Percentiles rank a stretch among this genome's conserved stretches.
phyloP scores from a whole-genome alignment of 2,329 filamentous ascomycete species.

The Aspergillus oerlinghausenensis region DNA sequence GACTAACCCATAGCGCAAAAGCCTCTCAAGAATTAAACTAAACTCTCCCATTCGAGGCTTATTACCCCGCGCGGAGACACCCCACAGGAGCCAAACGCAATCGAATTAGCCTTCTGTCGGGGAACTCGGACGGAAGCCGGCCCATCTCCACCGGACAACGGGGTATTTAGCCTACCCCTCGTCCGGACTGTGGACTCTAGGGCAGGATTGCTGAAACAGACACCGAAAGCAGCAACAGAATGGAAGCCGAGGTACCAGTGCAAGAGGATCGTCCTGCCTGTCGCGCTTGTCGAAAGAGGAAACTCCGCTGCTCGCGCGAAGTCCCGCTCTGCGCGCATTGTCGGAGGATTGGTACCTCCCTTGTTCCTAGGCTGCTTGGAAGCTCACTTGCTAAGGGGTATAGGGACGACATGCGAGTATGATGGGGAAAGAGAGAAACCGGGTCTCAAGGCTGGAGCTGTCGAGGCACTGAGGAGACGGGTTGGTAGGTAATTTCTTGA shows the following conservation, averaged over 20 bases:
- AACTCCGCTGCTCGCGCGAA: slow-evolving; percentile 2
- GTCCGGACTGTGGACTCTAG: neutral
- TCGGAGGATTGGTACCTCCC: slow-evolving; percentile 1
- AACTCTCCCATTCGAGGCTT: neutral
- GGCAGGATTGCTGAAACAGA: neutral
- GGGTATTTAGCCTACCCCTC: neutral
- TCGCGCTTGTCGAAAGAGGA: slow-evolving; percentile 2
- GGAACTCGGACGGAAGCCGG: neutral
- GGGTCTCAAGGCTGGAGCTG: slow-evolving; percentile 35
- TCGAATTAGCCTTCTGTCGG: neutral
- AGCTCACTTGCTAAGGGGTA: neutral
- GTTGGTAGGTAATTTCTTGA: slow-evolving; percentile 20
- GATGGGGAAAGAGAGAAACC: slow-evolving; percentile 31
- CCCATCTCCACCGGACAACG: neutral
- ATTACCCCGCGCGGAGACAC: neutral
- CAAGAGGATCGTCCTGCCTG: neutral
- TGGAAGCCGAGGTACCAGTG: neutral
- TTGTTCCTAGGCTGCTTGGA: neutral
- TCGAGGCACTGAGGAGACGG: slow-evolving; percentile 33
- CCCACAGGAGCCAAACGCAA: neutral
- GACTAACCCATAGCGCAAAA: neutral
- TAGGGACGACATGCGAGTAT: slow-evolving; percentile 25
- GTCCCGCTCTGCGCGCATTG: neutral
- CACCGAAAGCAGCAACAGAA: neutral
- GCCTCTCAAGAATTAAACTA: neutral